Base-by-base conservation (phyloP, 2,329 filamentous ascomycete species). In the Elsinoe australis region DNA sequence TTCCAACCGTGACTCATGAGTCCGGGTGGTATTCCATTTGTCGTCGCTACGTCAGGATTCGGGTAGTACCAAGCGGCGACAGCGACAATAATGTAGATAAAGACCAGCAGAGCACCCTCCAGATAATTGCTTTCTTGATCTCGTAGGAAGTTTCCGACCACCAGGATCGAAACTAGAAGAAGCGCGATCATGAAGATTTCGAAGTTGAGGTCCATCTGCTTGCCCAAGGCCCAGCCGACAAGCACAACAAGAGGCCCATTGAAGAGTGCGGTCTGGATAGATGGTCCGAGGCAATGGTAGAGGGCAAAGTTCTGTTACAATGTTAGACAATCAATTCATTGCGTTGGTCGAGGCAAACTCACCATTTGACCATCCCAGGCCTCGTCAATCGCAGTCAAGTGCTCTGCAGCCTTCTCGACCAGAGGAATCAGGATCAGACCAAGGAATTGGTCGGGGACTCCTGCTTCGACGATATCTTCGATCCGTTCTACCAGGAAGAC, bases 111-210 rank as follows among this genome's bases (percentile, higher is more conserved):
- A 19, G 80, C 76, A 2, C 89, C 89, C 64, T 95, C 89, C 3
- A 95, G 76, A 59, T 94, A 95, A 61, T 95, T 94, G 52, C 80
- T 87, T 72, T 92, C 90, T 55, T 85, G 80, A 61, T 95, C 89
- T 42, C 87, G 74, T 48, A 95, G 68, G 67, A 95, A 94, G 53
- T 87, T 86, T 1, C 88, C 87, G 2, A 94, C 85, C 0, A 88
- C 87, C 34, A 95, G 71, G 57, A 95, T 90, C 21, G 86, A 79
- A 17, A 95, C 73, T 49, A 95, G 79, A 5, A 95, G 71, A 54
- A 94, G 75, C 49, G 84, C 77, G 17, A 92, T 76, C 68, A 92
- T 87, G 70, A 95, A 95, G 12, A 88, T 73, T 56, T 92, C 84
- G 62, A 95, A 95, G 61, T 87, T 83, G 45, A 95, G 72, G 53